Evolutionary conservation across 345 rosid species (phyloP).

Genomic region (Citrus hindsii): DNA sequence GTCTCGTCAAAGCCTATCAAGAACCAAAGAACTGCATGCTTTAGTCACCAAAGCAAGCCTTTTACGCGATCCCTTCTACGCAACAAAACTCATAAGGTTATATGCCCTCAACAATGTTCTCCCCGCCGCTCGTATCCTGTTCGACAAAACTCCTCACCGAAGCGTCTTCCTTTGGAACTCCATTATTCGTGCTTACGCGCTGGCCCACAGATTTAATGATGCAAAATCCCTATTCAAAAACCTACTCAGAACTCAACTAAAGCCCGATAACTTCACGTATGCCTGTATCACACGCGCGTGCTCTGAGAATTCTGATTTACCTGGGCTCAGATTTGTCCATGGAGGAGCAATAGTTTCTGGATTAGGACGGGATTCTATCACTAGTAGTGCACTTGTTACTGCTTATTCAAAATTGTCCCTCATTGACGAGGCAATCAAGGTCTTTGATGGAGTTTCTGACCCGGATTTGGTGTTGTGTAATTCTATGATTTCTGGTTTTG

Average conservation of each 20-base stretch:
- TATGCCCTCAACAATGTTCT: constrained; percentile 52
- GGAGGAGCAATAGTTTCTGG: constrained; percentile 57
- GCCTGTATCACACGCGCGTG: constrained; percentile 68
- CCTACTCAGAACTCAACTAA: constrained; percentile 48
- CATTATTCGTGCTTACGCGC: constrained; percentile 69
- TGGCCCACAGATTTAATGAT: constrained; percentile 27
- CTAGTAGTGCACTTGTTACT: constrained; percentile 61
- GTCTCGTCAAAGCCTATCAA: constrained; percentile 42
- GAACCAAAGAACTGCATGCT: constrained; percentile 66
- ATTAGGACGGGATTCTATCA: constrained; percentile 46
- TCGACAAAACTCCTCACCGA: constrained; percentile 61
- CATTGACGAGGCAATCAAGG: constrained; percentile 53
- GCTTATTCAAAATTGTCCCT: constrained; percentile 58
- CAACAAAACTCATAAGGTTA: constrained; percentile 48
- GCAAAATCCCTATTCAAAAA: constrained; percentile 35
- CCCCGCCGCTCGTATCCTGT: constrained; percentile 58
- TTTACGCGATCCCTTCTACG: constrained; percentile 59
- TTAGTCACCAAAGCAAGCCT: constrained; percentile 47
- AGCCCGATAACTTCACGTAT: constrained; percentile 69
- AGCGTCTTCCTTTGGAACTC: constrained; percentile 89
- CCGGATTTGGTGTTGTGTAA: constrained; percentile 86
- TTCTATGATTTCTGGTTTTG: constrained; percentile 72
- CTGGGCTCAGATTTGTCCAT: constrained; percentile 49
- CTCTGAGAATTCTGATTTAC: constrained; percentile 44
- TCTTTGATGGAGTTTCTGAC: constrained; percentile 41